Conservation (phyloP, 1,139 yeast genomes). For the Scheffersomyces illinoinensis region DNA sequence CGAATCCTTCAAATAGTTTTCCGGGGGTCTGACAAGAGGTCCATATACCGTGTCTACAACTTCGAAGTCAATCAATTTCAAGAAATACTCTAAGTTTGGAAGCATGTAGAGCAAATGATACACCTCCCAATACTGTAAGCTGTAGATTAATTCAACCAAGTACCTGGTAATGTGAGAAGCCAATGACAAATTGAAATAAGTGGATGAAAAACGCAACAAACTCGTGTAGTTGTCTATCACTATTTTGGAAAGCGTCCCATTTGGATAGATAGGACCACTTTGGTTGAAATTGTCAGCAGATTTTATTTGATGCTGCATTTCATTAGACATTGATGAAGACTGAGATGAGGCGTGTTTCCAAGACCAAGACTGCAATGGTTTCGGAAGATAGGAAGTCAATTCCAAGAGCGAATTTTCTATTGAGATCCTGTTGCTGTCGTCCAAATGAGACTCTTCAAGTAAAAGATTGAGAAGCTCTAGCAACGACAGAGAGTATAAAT, state of each 20-base stretch:
- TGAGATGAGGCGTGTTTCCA: conserved; percentile 1
- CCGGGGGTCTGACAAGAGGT: conserved; percentile 42
- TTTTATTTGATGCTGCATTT: neutral
- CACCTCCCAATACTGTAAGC: conserved; percentile 47
- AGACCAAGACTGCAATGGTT: conserved; percentile 11
- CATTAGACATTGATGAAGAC: neutral
- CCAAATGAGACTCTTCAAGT: conserved; percentile 27
- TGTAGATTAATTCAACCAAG: conserved; percentile 40
- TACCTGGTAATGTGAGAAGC: conserved; percentile 40
- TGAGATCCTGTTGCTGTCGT: conserved; percentile 30
- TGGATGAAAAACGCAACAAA: conserved; percentile 30
- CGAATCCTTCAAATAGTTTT: conserved; percentile 34
- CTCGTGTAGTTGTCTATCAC: conserved; percentile 40
- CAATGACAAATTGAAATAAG: conserved; percentile 39
- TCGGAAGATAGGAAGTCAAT: conserved; percentile 31
- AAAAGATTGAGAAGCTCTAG: conserved; percentile 30
- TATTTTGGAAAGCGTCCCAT: conserved; percentile 37
- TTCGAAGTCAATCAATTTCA: conserved; percentile 38
- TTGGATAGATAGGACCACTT: conserved; percentile 27
- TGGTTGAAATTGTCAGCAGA: neutral
- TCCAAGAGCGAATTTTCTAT: conserved; percentile 29
- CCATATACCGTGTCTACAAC: conserved; percentile 41
- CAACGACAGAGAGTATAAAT: conserved; percentile 27
- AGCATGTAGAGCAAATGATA: conserved; percentile 39
- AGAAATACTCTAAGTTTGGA: conserved; percentile 36